A percentile compares a stretch with the other conserved stretches of the same genome.
Conservation (phyloP, 192 early-diverging fungal genomes). For the Kickxella alabastrina region DNA sequence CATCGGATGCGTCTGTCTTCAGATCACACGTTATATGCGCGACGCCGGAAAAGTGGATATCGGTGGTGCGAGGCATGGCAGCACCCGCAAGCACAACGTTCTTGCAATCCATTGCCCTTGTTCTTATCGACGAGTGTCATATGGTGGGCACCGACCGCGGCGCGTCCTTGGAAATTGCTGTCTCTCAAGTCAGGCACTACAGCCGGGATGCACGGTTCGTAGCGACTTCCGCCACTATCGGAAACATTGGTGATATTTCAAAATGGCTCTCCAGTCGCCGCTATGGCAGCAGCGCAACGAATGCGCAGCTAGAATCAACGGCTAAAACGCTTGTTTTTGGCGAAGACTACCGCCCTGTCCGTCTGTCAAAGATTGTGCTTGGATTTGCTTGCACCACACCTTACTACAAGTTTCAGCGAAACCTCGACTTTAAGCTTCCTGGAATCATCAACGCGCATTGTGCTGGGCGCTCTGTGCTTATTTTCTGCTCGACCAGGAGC, state of each 20-base stretch:
- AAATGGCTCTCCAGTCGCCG: conserved; percentile 65
- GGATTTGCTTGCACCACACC: conserved; percentile 39
- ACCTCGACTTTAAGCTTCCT: conserved; percentile 52
- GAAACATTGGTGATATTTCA: conserved; percentile 65
- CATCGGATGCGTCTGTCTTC: conserved; percentile 1
- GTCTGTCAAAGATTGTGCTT: conserved; percentile 53
- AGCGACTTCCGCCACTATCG: conserved; percentile 66
- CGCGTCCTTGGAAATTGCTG: conserved; percentile 60
- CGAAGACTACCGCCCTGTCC: conserved; percentile 65
- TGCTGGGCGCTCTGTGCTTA: conserved; percentile 18
- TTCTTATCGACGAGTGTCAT: conserved; percentile 72
- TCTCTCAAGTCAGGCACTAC: conserved; percentile 49
- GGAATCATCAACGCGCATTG: conserved; percentile 37
- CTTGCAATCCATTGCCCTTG: conserved; percentile 29
- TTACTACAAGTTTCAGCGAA: conserved; percentile 58
- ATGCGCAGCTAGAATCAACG: conserved; percentile 5
- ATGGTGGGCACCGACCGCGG: conserved; percentile 60
- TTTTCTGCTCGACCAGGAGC: conserved; percentile 51
- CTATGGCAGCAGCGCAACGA: background rate
- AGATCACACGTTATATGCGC: conserved; percentile 54
- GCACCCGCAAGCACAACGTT: conserved; percentile 3
- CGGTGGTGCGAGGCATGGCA: conserved; percentile 38
- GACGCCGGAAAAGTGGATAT: conserved; percentile 72
- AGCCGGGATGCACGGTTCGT: conserved; percentile 46
- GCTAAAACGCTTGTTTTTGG: conserved; percentile 56